Conservation (phyloP, 164 flowering plant species). For the Liquidambar formosana region DNA sequence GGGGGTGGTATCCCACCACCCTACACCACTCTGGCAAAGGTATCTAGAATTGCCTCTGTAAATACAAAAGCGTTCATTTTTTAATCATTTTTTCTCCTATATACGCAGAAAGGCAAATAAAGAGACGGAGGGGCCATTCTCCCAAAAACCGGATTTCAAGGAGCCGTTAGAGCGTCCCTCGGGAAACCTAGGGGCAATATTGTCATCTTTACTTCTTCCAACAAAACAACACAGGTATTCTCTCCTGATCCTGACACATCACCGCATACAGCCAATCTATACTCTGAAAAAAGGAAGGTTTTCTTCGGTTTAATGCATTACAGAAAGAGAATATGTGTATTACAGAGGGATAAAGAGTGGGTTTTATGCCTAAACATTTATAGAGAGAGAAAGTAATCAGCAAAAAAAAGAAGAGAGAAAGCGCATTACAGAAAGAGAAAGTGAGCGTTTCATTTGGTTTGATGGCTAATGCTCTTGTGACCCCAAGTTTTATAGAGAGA, state of each 20-base stretch:
- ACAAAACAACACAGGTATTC: not conserved
- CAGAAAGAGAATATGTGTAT: no score
- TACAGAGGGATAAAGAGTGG: no score
- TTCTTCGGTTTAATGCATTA: not conserved
- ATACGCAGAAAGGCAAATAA: not conserved
- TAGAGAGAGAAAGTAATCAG: no score
- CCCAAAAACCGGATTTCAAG: conserved; percentile 24
- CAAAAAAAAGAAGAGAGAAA: no score
- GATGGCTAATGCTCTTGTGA: no score
- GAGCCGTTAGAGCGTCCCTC: conserved; percentile 25
- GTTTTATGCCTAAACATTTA: no score
- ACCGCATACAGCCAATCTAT: not conserved
- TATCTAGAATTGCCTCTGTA: not conserved
- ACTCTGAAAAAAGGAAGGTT: not conserved
- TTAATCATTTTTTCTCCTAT: no score
- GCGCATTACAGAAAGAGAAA: no score
- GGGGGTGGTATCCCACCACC: not conserved
- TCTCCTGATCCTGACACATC: not conserved
- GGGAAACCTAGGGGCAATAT: conserved; percentile 17
- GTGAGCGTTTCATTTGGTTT: no score
- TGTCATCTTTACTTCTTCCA: conserved; percentile 14
- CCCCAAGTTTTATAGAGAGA: no score
- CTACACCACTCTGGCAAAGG: no score
- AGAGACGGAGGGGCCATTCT: not conserved
- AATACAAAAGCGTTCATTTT: no score